phyloP scores from a whole-genome alignment of 2,329 filamentous ascomycete species.

The Coniella vitis region DNA sequence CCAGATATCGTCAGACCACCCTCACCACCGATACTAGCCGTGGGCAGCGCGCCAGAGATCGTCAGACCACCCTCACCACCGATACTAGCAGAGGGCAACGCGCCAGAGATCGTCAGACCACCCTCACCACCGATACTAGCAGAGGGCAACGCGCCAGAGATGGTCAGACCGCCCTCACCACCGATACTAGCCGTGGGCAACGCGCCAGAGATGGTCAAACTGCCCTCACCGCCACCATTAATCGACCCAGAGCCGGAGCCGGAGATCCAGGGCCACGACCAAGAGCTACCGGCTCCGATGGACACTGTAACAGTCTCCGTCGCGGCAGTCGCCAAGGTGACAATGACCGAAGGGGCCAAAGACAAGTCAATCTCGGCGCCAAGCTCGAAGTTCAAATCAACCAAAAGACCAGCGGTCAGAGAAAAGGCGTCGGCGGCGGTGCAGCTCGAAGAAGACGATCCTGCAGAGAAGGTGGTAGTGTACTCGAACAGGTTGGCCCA shows the following conservation, averaged over 20 bases:
- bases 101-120: too few relatives aligned
- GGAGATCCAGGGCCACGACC: slow-evolving; percentile 8
- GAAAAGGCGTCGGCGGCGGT: slow-evolving; percentile 19
- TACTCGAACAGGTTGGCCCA: slow-evolving; percentile 27
- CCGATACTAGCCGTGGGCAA: too few relatives aligned
- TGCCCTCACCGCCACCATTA: too few relatives aligned
- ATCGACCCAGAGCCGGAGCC: neutral
- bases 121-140: too few relatives aligned
- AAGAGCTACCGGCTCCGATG: slow-evolving; percentile 8
- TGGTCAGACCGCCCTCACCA: too few relatives aligned
- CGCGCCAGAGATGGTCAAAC: neutral
- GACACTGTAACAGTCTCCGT: slow-evolving; percentile 18
- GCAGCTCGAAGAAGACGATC: slow-evolving; percentile 13
- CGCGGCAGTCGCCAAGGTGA: slow-evolving; percentile 21
- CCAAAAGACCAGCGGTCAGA: slow-evolving; percentile 21
- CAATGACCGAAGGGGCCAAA: slow-evolving; percentile 22
- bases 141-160: too few relatives aligned
- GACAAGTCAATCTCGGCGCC: slow-evolving; percentile 19
- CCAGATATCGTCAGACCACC: too few relatives aligned
- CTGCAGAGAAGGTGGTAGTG: slow-evolving; percentile 20
- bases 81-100: too few relatives aligned
- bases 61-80: too few relatives aligned
- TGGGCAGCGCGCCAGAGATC: too few relatives aligned
- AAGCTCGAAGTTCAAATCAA: slow-evolving; percentile 21
- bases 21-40: too few relatives aligned